These are phyloP conservation scores for Plasmodium vivax DNA, from an alignment of 169 alveolate genomes.

Conservation along the genomic window DNA sequence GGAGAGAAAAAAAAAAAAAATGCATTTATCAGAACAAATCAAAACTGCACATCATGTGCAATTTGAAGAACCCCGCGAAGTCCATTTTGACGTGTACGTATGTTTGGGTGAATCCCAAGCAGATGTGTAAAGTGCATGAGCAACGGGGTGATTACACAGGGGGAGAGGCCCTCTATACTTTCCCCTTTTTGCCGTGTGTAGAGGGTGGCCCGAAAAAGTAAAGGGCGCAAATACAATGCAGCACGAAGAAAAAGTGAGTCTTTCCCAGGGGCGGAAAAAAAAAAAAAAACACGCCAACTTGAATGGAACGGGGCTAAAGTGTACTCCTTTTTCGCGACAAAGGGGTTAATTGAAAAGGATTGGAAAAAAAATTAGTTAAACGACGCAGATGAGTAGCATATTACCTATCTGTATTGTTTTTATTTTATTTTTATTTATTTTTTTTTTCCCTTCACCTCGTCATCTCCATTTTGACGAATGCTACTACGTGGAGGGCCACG, in stretches of 20 bases:
- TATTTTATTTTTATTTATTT: background rate
- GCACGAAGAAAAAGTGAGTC: background rate
- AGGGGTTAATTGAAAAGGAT: background rate
- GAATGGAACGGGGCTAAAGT: background rate
- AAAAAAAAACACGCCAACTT: background rate
- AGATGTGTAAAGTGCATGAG: background rate
- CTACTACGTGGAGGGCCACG: background rate
- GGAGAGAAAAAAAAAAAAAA: background rate
- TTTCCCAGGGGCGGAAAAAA: background rate
- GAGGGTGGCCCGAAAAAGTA: background rate
- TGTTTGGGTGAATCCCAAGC: background rate
- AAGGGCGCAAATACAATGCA: background rate
- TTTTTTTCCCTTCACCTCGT: background rate
- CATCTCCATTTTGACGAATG: background rate
- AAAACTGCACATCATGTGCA: background rate
- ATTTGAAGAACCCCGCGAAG: background rate
- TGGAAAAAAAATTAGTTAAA: background rate
- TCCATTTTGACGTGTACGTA: background rate
- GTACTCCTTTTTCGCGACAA: background rate
- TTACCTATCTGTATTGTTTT: background rate
- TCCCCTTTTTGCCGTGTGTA: background rate
- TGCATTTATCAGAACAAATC: background rate
- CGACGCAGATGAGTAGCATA: background rate
- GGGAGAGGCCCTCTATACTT: background rate
- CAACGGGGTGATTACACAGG: background rate